A percentile compares a stretch with the other conserved stretches of the same genome.
phyloP scores from a whole-genome alignment of 495 filamentous ascomycete species.

The Penicillium waksmanii region DNA sequence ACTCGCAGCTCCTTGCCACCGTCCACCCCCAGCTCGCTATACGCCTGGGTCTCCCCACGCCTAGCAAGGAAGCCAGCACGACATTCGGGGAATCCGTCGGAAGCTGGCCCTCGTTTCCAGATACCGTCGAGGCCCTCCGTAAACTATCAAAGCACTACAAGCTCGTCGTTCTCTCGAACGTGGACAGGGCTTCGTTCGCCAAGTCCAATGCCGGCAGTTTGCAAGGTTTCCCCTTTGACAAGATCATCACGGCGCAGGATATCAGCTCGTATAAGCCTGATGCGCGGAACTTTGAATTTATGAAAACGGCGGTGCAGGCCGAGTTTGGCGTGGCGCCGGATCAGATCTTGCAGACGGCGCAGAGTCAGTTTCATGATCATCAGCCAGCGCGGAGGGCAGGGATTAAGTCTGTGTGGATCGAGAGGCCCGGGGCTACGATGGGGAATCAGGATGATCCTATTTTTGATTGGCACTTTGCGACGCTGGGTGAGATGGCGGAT shows the following conservation, averaged over 20 bases:
- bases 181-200: constrained; percentile 65
- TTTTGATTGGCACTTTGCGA: constrained; percentile 64
- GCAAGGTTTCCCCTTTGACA: constrained; percentile 60
- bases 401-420: constrained; percentile 72
- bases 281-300: constrained; percentile 65
- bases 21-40: constrained; percentile 51
- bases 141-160: constrained; percentile 64
- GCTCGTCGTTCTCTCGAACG: constrained; percentile 73
- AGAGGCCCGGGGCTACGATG: constrained; percentile 51
- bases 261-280: constrained; percentile 79
- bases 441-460: constrained; percentile 50
- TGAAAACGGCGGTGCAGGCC: constrained; percentile 56
- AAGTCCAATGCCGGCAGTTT: constrained; percentile 55
- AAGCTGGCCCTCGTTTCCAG: constrained; percentile 66
- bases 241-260: constrained; percentile 73
- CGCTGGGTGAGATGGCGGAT: constrained; percentile 71
- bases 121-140: constrained; percentile 62
- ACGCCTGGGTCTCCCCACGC: constrained; percentile 41
- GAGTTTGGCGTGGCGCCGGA: constrained; percentile 58
- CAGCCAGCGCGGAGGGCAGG: constrained; percentile 65
- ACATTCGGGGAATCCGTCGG: constrained; percentile 59
- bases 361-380: constrained; percentile 74
- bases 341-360: constrained; percentile 69
- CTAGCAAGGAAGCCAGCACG: constrained; percentile 32
- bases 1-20: constrained; percentile 58